These are phyloP conservation scores for Fraxinus nigra DNA, from an alignment of 305 asterid genomes.

Conservation along the genomic window DNA sequence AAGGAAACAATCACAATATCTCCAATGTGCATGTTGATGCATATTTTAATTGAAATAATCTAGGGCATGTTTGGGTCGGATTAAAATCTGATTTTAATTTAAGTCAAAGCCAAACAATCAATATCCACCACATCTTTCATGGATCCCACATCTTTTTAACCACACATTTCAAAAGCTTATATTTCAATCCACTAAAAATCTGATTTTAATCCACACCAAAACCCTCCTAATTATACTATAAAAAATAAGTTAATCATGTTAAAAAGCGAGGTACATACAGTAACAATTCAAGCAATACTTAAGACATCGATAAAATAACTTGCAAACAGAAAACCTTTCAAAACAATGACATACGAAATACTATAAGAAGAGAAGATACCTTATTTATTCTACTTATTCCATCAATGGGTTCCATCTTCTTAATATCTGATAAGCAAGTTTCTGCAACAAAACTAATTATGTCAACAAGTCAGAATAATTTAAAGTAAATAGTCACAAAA, in stretches of 20 bases:
- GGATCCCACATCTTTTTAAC: too few relatives aligned
- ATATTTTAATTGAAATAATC: neutral
- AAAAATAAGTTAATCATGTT: slow-evolving; percentile 15
- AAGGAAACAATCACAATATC: neutral
- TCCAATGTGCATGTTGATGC: slow-evolving; percentile 15
- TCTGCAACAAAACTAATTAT: slow-evolving; percentile 47
- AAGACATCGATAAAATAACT: neutral
- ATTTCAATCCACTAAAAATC: too few relatives aligned
- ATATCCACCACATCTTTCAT: too few relatives aligned
- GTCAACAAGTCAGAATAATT: slow-evolving; percentile 12
- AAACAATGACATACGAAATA: slow-evolving; percentile 13
- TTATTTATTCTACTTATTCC: slow-evolving; percentile 78
- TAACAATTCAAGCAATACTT: neutral
- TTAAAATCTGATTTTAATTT: too few relatives aligned
- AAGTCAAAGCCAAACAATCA: too few relatives aligned
- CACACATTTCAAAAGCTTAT: too few relatives aligned
- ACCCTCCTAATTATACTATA: neutral
- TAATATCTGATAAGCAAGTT: slow-evolving; percentile 89
- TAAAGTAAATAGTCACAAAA: slow-evolving; percentile 10
- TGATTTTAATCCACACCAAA: too few relatives aligned
- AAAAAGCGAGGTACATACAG: slow-evolving; percentile 4
- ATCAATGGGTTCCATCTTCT: slow-evolving; percentile 98
- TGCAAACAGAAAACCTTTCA: neutral
- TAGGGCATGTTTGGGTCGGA: too few relatives aligned
- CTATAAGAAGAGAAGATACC: slow-evolving; percentile 51